Conservation (phyloP, 371 early-diverging fungal genomes). For the Apophysomyces ossiformis region DNA sequence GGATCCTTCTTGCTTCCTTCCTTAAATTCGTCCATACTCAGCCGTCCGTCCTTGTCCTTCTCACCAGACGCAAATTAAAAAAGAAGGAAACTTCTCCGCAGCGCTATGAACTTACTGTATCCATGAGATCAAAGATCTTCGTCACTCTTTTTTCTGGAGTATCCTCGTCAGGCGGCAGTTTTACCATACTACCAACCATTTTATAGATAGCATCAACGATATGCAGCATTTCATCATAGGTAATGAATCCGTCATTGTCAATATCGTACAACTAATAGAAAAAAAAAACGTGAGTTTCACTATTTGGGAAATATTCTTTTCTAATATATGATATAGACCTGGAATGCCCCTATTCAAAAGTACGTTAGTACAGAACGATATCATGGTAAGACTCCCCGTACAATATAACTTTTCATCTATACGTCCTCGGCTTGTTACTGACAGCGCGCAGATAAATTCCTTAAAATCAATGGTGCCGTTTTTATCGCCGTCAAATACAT, state of each 20-base stretch:
- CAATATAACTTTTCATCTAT: slow-evolving; percentile 87
- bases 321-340: slow-evolving; percentile 20
- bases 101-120: slow-evolving; percentile 55
- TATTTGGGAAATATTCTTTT: neutral
- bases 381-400: slow-evolving; percentile 29
- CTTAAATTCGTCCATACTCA: slow-evolving; percentile 85
- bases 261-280: slow-evolving; percentile 83
- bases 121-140: slow-evolving; percentile 90
- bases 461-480: slow-evolving; percentile 90
- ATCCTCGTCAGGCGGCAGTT: slow-evolving; percentile 84
- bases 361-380: neutral
- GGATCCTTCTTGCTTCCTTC: slow-evolving; percentile 89
- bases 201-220: slow-evolving; percentile 92
- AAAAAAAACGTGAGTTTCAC: neutral
- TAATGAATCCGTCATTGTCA: slow-evolving; percentile 86
- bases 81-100: neutral
- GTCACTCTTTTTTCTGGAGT: slow-evolving; percentile 89
- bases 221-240: slow-evolving; percentile 84
- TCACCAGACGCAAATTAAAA: neutral
- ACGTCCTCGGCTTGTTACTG: slow-evolving; percentile 81
- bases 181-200: slow-evolving; percentile 90
- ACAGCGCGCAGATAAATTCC: slow-evolving; percentile 89
- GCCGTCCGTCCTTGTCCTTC: slow-evolving; percentile 72
- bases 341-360: slow-evolving; percentile 36
- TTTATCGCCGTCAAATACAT: slow-evolving; percentile 86